These are phyloP conservation scores for Periglandula ipomoeae DNA, from an alignment of 2,329 filamentous ascomycete genomes.

Conservation along the genomic window DNA sequence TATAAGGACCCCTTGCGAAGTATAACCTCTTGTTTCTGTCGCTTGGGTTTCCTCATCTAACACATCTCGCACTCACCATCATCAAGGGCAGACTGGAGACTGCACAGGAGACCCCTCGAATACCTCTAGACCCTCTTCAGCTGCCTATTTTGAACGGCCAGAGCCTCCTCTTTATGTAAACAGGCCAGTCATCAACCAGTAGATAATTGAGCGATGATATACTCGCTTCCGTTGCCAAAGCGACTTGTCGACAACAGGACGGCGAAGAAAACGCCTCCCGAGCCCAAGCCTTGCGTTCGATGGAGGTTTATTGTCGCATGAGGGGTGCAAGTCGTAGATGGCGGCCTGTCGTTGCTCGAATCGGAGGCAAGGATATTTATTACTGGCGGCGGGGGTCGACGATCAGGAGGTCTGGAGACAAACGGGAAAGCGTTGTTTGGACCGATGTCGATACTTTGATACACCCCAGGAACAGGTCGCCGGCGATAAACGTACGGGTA, in stretches of 20 bases:
- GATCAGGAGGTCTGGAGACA: constrained; percentile 2
- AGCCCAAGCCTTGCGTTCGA: constrained; percentile 16
- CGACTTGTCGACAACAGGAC: constrained; percentile 14
- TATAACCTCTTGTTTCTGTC: neutral
- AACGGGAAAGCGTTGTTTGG: neutral
- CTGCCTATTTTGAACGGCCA: constrained; percentile 16
- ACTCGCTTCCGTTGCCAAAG: constrained; percentile 13
- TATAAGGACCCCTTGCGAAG: neutral
- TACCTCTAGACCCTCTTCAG: constrained; percentile 21
- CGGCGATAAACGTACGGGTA: neutral
- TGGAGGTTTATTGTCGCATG: constrained; percentile 25
- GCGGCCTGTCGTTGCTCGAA: neutral
- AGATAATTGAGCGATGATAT: constrained; percentile 16
- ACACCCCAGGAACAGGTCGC: neutral
- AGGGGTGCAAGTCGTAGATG: constrained; percentile 1
- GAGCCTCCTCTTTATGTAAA: neutral
- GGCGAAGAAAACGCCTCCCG: constrained; percentile 23
- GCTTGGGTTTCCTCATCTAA: neutral
- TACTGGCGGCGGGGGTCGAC: neutral
- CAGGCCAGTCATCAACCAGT: constrained; percentile 20
- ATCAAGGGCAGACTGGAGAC: constrained; percentile 32
- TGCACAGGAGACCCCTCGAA: constrained; percentile 23
- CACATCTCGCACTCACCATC: constrained; percentile 33
- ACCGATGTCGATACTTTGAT: neutral
- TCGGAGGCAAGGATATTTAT: neutral